These are phyloP conservation scores for Pneumocystis canis DNA, from an alignment of 1,139 yeast genomes.

Conservation along the genomic window DNA sequence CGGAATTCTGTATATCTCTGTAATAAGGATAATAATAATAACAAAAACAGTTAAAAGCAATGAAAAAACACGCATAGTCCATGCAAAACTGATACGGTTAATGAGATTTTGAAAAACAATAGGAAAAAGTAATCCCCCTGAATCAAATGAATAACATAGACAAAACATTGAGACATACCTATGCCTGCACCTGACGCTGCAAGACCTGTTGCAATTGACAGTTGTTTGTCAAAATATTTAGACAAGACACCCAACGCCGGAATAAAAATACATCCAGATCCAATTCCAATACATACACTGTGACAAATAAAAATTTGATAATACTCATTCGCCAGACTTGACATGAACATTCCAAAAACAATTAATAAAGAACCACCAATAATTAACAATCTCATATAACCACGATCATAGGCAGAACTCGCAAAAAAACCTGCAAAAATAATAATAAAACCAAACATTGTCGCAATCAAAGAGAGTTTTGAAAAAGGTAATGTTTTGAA, in stretches of 20 bases:
- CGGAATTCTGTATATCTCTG: background rate
- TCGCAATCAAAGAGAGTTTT: constrained; percentile 50
- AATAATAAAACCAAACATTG: constrained; percentile 41
- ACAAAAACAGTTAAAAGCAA: background rate
- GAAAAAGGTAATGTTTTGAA: constrained; percentile 30
- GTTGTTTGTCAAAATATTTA: constrained; percentile 13
- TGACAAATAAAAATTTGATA: constrained; percentile 34
- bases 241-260: constrained; percentile 12
- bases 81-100: constrained; percentile 22
- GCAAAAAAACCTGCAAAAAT: constrained; percentile 41
- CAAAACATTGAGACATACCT: no score
- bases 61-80: constrained; percentile 15
- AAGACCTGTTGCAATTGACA: constrained; percentile 13
- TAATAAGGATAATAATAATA: no score
- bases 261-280: constrained; percentile 14
- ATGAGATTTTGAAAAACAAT: constrained; percentile 21
- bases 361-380: constrained; percentile 37
- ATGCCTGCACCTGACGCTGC: constrained; percentile 15
- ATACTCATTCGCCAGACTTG: constrained; percentile 36
- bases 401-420: constrained; percentile 46
- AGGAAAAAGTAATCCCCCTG: constrained; percentile 25
- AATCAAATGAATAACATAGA: background rate
- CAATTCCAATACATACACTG: constrained; percentile 14
- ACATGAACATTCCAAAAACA: constrained; percentile 37
- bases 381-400: constrained; percentile 18